These are phyloP conservation scores for Halteria grandinella DNA, from an alignment of 73 alveolate genomes.

Conservation along the genomic window DNA sequence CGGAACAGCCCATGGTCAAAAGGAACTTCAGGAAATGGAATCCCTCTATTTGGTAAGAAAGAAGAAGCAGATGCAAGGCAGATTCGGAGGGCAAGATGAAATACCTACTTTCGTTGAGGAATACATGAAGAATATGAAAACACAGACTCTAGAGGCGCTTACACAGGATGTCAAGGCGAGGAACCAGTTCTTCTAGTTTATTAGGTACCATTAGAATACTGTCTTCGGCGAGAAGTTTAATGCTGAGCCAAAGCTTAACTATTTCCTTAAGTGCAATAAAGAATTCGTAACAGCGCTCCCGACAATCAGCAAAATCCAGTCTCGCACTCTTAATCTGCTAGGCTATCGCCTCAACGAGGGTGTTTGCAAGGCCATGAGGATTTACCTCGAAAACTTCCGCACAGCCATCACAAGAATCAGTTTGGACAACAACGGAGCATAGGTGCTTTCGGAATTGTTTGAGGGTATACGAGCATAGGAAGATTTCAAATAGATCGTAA, in stretches of 20 bases:
- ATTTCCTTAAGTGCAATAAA: conserved; percentile 12
- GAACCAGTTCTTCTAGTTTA: conserved; percentile 1
- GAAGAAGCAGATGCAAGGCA: too few relatives aligned
- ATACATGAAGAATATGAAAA: conserved; percentile 4
- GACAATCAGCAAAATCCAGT: neutral
- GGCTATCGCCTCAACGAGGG: conserved; percentile 36
- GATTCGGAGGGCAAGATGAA: neutral
- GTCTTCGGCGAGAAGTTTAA: conserved; percentile 11
- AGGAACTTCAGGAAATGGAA: conserved; percentile 4
- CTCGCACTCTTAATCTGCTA: neutral
- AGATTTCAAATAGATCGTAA: neutral
- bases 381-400: conserved; percentile 9
- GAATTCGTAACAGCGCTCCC: conserved; percentile 40
- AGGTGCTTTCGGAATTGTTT: neutral
- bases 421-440: conserved; percentile 41
- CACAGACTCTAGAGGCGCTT: conserved; percentile 8
- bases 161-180: conserved; percentile 25
- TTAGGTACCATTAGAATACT: neutral
- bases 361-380: conserved; percentile 14
- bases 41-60: neutral
- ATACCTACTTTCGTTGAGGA: neutral
- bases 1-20: neutral
- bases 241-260: conserved; percentile 8
- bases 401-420: neutral
- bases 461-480: neutral